A percentile compares a stretch with the other conserved stretches of the same genome.
These are phyloP conservation scores for Salvia hispanica DNA, from an alignment of 257 asterid genomes.

Conservation along the genomic window DNA sequence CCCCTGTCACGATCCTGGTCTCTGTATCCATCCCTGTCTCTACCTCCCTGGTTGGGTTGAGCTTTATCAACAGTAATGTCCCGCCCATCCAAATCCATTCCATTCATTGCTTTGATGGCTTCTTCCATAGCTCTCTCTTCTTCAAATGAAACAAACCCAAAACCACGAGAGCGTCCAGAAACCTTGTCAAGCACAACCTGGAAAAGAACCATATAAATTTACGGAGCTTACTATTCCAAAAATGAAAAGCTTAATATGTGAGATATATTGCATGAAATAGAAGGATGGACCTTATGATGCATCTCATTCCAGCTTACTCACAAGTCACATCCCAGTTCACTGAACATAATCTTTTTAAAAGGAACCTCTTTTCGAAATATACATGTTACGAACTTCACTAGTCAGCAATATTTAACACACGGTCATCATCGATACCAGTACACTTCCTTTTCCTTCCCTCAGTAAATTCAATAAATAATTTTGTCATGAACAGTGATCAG, in stretches of 20 bases:
- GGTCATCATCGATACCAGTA: constrained; percentile 38
- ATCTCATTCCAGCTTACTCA: constrained; percentile 38
- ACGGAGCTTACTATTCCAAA: constrained; percentile 20
- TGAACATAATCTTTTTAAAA: constrained; percentile 36
- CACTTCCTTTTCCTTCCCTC: constrained; percentile 30
- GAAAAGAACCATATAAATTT: constrained; percentile 2
- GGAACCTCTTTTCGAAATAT: constrained; percentile 36
- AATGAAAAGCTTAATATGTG: constrained; percentile 11
- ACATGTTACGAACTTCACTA: constrained; percentile 33
- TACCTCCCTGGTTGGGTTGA: constrained; percentile 74
- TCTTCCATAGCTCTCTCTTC: constrained; percentile 85
- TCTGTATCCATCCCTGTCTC: constrained; percentile 59
- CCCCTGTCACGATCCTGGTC: constrained; percentile 61
- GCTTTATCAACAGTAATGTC: constrained; percentile 86
- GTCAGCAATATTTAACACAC: constrained; percentile 36
- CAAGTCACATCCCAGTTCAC: constrained; percentile 36
- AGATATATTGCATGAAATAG: constrained; percentile 31
- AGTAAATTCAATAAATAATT: constrained; percentile 36
- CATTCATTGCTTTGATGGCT: constrained; percentile 93
- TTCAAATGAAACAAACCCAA: constrained; percentile 91
- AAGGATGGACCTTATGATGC: constrained; percentile 36
- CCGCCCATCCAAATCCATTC: constrained; percentile 86
- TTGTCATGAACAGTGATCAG: constrained; percentile 36
- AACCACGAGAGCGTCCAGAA: constrained; percentile 91
- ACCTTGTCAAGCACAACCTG: constrained; percentile 80